Percentiles rank a stretch among this genome's conserved stretches.
Evolutionary conservation across 208 protist genomes (phyloP).

Genomic region (Vickermania spadyakhi): DNA sequence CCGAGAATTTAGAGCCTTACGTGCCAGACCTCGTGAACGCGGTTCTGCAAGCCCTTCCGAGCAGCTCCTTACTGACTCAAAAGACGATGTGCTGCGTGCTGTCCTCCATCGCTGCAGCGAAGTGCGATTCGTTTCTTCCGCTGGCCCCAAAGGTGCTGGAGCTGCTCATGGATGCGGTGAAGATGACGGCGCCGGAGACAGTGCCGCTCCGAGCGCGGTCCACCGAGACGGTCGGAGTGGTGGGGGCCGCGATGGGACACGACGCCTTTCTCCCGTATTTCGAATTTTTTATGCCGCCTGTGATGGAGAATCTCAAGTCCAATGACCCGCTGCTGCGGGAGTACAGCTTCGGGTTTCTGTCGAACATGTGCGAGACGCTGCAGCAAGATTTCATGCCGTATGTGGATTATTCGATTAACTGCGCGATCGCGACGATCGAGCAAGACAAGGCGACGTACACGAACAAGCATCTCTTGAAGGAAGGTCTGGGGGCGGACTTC

Average conservation of each 20-base stretch:
- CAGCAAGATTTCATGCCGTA: constrained; percentile 43
- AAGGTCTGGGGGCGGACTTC: constrained; percentile 3
- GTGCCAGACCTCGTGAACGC: constrained; percentile 42
- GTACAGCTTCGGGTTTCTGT: constrained; percentile 77
- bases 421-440: constrained; percentile 51
- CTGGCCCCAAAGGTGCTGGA: constrained; percentile 46
- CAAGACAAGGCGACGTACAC: constrained; percentile 44
- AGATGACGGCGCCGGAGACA: constrained; percentile 34
- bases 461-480: constrained; percentile 58
- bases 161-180: constrained; percentile 58
- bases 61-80: constrained; percentile 59
- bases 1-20: constrained; percentile 73
- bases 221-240: constrained; percentile 71
- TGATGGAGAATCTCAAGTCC: constrained; percentile 47
- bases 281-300: constrained; percentile 50
- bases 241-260: constrained; percentile 60
- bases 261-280: constrained; percentile 60
- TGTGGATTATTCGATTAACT: constrained; percentile 52
- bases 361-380: constrained; percentile 75
- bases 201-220: constrained; percentile 65
- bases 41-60: constrained; percentile 41
- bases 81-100: constrained; percentile 59
- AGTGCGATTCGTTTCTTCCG: constrained; percentile 36
- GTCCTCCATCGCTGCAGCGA: constrained; percentile 60
- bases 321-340: constrained; percentile 54